Base-by-base conservation (phyloP, 176 grass and related monocot species). In the Oryza rufipogon region DNA sequence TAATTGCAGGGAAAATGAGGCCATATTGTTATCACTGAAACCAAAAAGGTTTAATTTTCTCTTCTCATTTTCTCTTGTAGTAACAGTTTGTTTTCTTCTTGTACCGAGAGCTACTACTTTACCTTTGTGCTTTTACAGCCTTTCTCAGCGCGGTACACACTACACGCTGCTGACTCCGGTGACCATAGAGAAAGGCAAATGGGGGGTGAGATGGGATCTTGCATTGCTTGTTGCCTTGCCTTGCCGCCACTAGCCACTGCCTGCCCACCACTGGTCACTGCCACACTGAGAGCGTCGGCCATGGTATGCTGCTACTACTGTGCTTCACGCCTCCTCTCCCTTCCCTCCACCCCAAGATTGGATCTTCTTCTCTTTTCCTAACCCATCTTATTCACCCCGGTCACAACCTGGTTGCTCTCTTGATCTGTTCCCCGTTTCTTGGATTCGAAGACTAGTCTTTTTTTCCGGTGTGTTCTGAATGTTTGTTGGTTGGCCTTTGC, bases 151-250 rank as follows among this genome's bases (percentile, higher is more conserved):
- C 25, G 16, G 58, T 39, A 14, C 30, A 44, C 42, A 44, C 42
- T 44, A 44, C 42, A 10, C 2, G 9, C 42, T 44, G 42, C 42
- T 44, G 42, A 44, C 42, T 44, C 26, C 44, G 42, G 8, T 30
- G 80, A 7, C 80, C 80, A 82, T 4, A 72, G 12, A 34, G 26
- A 71, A 25, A 28, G 33, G 13, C 20, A 73, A 84, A 32, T 32
- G 30, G 48, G 34, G 5, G 42, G 45, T 68, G 81, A 76, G 72
- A 84, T 76, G 72, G 26, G 81, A 76, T 76, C 81, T 84, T 84
- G 67, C 33, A 32, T 39, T 26, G 38, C 78, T 20, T 26, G 32
- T 30, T 75, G 67, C 16, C 2, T 58, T 58, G 54, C 54, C 19
- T n/a, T 58, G 54, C 54, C 54, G 9, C 54, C 34, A 70, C 68